Evolutionary conservation across 306 rosid species (phyloP).

Genomic region (Coriaria nepalensis): DNA sequence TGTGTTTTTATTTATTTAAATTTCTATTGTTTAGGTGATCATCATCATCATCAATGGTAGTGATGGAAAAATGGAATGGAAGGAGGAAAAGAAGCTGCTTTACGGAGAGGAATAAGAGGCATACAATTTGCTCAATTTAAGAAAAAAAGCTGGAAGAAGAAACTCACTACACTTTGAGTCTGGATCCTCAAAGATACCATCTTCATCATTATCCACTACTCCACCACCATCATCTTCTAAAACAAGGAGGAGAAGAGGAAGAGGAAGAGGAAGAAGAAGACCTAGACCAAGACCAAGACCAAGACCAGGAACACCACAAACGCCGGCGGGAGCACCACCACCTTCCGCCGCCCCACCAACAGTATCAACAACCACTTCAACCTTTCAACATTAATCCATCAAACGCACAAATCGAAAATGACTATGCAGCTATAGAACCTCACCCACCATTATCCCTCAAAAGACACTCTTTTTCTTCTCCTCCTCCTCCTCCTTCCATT

Average conservation of each 20-base stretch:
- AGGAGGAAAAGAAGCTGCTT: neutral
- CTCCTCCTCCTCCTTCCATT: constrained; percentile 11
- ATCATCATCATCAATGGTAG: too few relatives aligned
- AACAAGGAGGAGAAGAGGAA: constrained; percentile 8
- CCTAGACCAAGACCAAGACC: neutral
- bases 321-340: too few relatives aligned
- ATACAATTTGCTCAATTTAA: neutral
- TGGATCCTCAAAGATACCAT: constrained; percentile 15
- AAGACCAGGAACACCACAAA: too few relatives aligned
- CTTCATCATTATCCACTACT: constrained; percentile 7
- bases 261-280: constrained; percentile 11
- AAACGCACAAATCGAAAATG: neutral
- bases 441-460: constrained; percentile 4
- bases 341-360: constrained; percentile 9
- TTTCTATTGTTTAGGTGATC: too few relatives aligned
- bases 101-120: neutral
- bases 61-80: neutral
- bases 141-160: constrained; percentile 16
- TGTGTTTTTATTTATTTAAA: too few relatives aligned
- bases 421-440: constrained; percentile 9
- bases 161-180: constrained; percentile 12
- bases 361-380: constrained; percentile 1
- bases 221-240: constrained; percentile 7
- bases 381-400: neutral
- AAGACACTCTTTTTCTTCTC: constrained; percentile 5